These are phyloP conservation scores for Ophiostoma fasciatum DNA, from an alignment of 2,329 filamentous ascomycete genomes.

Conservation along the genomic window DNA sequence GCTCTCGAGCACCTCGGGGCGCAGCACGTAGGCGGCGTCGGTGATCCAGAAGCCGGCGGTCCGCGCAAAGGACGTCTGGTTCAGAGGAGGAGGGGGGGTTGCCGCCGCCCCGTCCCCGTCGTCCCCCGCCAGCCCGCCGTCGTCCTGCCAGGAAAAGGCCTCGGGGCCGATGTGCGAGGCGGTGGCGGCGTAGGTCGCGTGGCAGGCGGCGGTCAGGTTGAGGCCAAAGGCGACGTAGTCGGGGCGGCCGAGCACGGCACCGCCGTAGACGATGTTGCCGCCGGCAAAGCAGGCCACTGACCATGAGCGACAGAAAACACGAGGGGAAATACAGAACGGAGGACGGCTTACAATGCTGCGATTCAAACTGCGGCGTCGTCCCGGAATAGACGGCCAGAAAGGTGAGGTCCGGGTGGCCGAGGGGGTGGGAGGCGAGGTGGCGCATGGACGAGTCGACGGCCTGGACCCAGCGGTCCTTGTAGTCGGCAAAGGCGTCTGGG, in stretches of 20 bases:
- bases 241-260: conserved; percentile 48
- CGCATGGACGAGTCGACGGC: conserved; percentile 64
- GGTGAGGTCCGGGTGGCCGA: conserved; percentile 51
- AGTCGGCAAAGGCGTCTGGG: conserved; percentile 41
- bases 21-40: conserved; percentile 46
- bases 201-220: conserved; percentile 55
- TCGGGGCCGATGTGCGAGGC: conserved; percentile 67
- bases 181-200: conserved; percentile 55
- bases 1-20: conserved; percentile 71
- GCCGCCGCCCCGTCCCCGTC: no score
- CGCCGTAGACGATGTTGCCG: conserved; percentile 74
- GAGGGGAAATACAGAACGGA: not conserved
- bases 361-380: conserved; percentile 25
- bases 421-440: conserved; percentile 55
- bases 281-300: conserved; percentile 68
- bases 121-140: conserved; percentile 17
- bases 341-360: conserved; percentile 31
- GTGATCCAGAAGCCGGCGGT: conserved; percentile 58
- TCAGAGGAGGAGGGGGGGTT: conserved; percentile 26
- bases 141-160: conserved; percentile 46
- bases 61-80: conserved; percentile 45
- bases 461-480: conserved; percentile 59
- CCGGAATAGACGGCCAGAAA: conserved; percentile 49
- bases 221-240: conserved; percentile 64
- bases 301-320: not conserved